Percentiles rank a stretch among this genome's conserved stretches.
phyloP scores from a whole-genome alignment of 2,329 filamentous ascomycete species.

The Pseudocercospora vitis region DNA sequence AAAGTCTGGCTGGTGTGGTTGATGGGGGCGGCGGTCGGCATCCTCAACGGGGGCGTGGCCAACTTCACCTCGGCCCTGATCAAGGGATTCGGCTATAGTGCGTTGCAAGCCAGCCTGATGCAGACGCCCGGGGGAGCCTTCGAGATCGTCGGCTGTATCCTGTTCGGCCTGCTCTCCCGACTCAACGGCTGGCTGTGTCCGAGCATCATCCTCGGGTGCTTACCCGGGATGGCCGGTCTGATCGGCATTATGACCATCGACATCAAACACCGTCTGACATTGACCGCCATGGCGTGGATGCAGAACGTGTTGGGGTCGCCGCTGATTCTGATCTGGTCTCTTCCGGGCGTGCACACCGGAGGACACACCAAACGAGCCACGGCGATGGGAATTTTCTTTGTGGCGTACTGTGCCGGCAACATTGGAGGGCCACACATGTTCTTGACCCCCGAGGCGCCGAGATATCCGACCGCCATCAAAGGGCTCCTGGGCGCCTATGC shows the following conservation, averaged over 20 bases:
- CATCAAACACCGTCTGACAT: conserved; percentile 21
- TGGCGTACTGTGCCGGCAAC: conserved; percentile 61
- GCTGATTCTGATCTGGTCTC: conserved; percentile 25
- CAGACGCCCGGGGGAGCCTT: conserved; percentile 50
- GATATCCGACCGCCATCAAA: conserved; percentile 53
- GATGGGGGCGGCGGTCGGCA: conserved; percentile 41
- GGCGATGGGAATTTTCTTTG: conserved; percentile 64
- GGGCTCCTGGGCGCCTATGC: conserved; percentile 21
- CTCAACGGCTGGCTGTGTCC: conserved; percentile 16
- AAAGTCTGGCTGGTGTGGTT: conserved; percentile 59
- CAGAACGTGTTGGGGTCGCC: conserved; percentile 26
- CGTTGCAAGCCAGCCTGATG: conserved; percentile 63
- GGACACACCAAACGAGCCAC: conserved; percentile 67
- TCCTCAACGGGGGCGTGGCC: conserved; percentile 44
- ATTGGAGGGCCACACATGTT: conserved; percentile 67
- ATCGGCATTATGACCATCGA: conserved; percentile 25
- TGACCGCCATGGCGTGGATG: conserved; percentile 27
- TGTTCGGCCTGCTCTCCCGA: conserved; percentile 15
- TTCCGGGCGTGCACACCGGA: conserved; percentile 20
- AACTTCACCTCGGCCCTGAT: conserved; percentile 25
- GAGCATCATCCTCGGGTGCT: conserved; percentile 20
- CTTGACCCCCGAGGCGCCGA: conserved; percentile 55
- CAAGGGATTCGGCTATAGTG: conserved; percentile 56
- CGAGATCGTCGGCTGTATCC: conserved; percentile 21
- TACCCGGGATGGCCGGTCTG: conserved; percentile 25